These are phyloP conservation scores for Rhytidiadelphus loreus DNA, from an alignment of 225 moss, liverwort and hornwort species.

Conservation along the genomic window DNA sequence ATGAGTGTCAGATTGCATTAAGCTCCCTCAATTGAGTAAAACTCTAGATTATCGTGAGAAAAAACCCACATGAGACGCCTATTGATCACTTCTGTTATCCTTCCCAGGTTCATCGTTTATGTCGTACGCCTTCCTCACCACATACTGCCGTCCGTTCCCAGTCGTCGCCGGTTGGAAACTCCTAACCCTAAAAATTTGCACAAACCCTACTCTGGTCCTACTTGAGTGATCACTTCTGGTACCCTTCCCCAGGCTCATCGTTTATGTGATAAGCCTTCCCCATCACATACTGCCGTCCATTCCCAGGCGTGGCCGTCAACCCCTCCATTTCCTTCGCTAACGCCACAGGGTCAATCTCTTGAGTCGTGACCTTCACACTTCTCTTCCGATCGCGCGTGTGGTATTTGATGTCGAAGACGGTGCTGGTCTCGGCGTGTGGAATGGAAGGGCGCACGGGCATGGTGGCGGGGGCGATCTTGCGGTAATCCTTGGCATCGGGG, in stretches of 20 bases:
- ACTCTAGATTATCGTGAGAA: not conserved
- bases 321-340: conserved; percentile 44
- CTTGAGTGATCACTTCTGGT: conserved; percentile 49
- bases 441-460: conserved; percentile 50
- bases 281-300: conserved; percentile 43
- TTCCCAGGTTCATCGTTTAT: not conserved
- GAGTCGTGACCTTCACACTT: conserved; percentile 3
- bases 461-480: conserved; percentile 57
- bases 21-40: not conserved
- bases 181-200: not conserved
- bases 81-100: not conserved
- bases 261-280: conserved; percentile 41
- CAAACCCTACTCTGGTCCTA: not conserved
- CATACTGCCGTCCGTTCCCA: not conserved
- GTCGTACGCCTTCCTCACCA: not conserved
- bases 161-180: not conserved
- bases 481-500: conserved; percentile 50
- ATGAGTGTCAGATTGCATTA: not conserved
- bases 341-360: conserved; percentile 42
- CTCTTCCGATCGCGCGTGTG: conserved; percentile 68
- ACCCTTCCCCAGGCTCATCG: conserved; percentile 79
- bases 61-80: not conserved
- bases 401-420: conserved; percentile 90
- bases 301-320: conserved; percentile 33
- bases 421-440: conserved; percentile 69